Evolutionary conservation across 805 yeast species (phyloP).

Genomic region (Ogataea neopini): DNA sequence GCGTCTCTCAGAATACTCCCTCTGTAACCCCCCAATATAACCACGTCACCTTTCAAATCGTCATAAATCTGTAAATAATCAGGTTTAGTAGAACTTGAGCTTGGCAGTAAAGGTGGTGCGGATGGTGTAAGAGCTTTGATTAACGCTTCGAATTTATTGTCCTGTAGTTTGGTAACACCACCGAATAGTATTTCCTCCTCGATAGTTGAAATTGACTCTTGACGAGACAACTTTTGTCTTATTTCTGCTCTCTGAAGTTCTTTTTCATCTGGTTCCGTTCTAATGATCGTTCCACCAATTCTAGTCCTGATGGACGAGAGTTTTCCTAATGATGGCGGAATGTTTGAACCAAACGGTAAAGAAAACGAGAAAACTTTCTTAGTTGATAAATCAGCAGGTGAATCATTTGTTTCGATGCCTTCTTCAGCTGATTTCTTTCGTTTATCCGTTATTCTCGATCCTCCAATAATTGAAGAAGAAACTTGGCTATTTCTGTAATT

Average conservation of each 20-base stretch:
- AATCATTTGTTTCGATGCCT: constrained; percentile 29
- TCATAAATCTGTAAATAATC: constrained; percentile 50
- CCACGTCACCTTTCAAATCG: constrained; percentile 72
- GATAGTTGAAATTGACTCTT: constrained; percentile 56
- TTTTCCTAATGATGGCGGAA: constrained; percentile 18
- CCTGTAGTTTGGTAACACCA: constrained; percentile 58
- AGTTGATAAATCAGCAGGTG: constrained; percentile 18
- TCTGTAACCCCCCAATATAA: constrained; percentile 85
- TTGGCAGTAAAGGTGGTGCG: constrained; percentile 23
- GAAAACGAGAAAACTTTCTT: constrained; percentile 52
- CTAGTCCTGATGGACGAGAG: constrained; percentile 16
- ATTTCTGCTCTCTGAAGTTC: constrained; percentile 36
- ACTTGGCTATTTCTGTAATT: constrained; percentile 21
- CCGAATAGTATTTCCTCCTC: constrained; percentile 64
- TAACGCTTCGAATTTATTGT: constrained; percentile 69
- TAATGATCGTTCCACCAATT: constrained; percentile 8
- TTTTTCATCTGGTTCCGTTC: constrained; percentile 24
- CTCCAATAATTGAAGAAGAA: constrained; percentile 55
- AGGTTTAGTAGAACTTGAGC: constrained; percentile 28
- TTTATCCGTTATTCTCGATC: constrained; percentile 35
- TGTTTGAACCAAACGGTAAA: constrained; percentile 55
- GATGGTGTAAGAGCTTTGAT: constrained; percentile 52
- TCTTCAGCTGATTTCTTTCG: constrained; percentile 10
- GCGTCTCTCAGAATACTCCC: constrained; percentile 76
- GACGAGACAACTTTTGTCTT: constrained; percentile 47